Base-by-base conservation (phyloP, 2,329 filamentous ascomycete species). In the Beauveria rudraprayagi region DNA sequence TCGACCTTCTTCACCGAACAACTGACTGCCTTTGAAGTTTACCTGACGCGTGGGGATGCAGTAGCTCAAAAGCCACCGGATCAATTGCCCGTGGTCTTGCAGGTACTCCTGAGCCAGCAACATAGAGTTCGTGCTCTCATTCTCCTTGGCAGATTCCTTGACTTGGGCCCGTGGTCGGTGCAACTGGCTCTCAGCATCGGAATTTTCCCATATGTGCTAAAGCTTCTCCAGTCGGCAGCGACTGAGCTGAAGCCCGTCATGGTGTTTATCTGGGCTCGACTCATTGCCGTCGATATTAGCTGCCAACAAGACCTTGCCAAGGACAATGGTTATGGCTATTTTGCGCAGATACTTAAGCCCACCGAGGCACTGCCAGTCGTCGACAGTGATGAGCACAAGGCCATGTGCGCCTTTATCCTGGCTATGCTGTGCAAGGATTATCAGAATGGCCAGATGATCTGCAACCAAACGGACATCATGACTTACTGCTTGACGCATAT, bases 221-320 rank as follows among this genome's bases (percentile, higher is more conserved):
- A 99, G 75, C 80, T 99, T 28, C 79, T 99, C 19, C 94, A 99
- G 72, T 97, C 94, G 5, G 93, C 95, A 52, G 94, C 94, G 0
- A 84, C 91, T 52, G 94, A 99, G 73, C 77, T 99, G 64, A 97
- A 97, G 70, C 93, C 94, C 0, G 92, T 97, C 63, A 97, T 99
- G 94, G 92, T 99, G 5, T 99, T 97, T 73, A 99, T 99, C 65
- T 99, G 94, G 94, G 92, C 94, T 6, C 85, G 94, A 54, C 91
- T 99, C 48, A 84, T 99, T 65, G 94, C 94, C 8, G 94, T 99
- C 6, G 94, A 99, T 70, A 87, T 94, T 63, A 91, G 90, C 1
- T 97, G 94, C 70, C 94, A 99, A 73, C 87, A 88, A 64, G 94
- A 99, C 72, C 79, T 99, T 14, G 85, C 97, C 67, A 97, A 97